A percentile compares a stretch with the other conserved stretches of the same genome.
phyloP scores from a whole-genome alignment of 192 early-diverging fungal genomes.

The Cladochytrium replicatum region DNA sequence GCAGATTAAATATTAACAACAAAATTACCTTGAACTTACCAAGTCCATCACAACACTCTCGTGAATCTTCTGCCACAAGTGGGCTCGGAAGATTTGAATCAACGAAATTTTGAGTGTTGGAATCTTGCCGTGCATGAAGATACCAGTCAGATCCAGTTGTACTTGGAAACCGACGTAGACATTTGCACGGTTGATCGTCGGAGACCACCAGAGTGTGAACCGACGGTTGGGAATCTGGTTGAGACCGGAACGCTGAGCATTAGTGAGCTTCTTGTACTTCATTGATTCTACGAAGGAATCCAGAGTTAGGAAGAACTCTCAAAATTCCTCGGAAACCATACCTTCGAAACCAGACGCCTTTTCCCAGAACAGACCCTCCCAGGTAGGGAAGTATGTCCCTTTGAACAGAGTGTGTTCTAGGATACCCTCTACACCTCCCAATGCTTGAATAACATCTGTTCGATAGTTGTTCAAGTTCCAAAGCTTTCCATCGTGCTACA shows the following conservation, averaged over 20 bases:
- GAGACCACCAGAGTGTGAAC: conserved; percentile 99
- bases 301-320: not conserved
- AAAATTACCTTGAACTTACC: not conserved
- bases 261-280: conserved; percentile 93
- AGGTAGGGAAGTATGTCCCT: conserved; percentile 95
- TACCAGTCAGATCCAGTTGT: conserved; percentile 97
- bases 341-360: conserved; percentile 62
- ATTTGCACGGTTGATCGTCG: conserved; percentile 95
- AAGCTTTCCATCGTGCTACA: conserved; percentile 86
- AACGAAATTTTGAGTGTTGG: conserved; percentile 98
- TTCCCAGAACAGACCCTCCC: conserved; percentile 99
- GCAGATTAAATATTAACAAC: conserved; percentile 14
- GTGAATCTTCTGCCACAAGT: conserved; percentile 98
- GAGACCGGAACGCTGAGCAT: conserved; percentile 93
- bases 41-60: conserved; percentile 72
- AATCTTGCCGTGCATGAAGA: conserved; percentile 99
- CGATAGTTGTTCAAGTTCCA: conserved; percentile 97
- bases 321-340: conserved; percentile 4
- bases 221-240: conserved; percentile 99
- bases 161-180: conserved; percentile 99
- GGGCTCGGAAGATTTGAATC: conserved; percentile 97
- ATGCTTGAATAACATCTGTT: conserved; percentile 97
- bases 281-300: conserved; percentile 20
- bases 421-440: conserved; percentile 98
- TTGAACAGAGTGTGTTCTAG: conserved; percentile 98